These are phyloP conservation scores for Exophiala sp. DNA, from an alignment of 2,329 filamentous ascomycete species.

Conservation along the genomic window DNA sequence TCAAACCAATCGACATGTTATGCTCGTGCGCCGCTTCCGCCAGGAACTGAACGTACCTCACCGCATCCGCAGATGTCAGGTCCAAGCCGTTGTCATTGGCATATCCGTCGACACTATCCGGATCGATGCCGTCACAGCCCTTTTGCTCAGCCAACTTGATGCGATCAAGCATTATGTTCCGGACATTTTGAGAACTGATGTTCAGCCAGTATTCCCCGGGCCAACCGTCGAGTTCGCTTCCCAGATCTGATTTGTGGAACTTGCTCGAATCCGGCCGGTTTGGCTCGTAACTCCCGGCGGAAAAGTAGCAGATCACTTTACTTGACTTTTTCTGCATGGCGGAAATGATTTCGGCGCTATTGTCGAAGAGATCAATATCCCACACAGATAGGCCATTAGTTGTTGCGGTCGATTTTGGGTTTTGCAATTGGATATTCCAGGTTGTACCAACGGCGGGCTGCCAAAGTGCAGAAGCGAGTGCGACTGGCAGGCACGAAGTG, in stretches of 20 bases:
- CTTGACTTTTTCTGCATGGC: conserved; percentile 51
- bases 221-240: conserved; percentile 61
- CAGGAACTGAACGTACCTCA: conserved; percentile 60
- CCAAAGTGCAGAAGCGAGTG: background rate
- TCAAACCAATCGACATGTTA: conserved; percentile 63
- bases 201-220: conserved; percentile 65
- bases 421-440: background rate
- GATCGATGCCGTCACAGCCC: conserved; percentile 66
- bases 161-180: conserved; percentile 60
- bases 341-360: conserved; percentile 45
- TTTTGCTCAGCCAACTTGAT: conserved; percentile 59
- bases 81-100: conserved; percentile 61
- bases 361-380: conserved; percentile 61
- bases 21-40: conserved; percentile 51
- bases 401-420: background rate
- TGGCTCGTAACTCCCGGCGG: conserved; percentile 65
- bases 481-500: too few relatives aligned
- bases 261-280: conserved; percentile 56
- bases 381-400: conserved; percentile 41
- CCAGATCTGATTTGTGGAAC: conserved; percentile 57
- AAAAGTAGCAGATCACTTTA: conserved; percentile 73
- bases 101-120: conserved; percentile 68
- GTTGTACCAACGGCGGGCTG: background rate
- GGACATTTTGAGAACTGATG: conserved; percentile 55
- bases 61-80: conserved; percentile 55